Evolutionary conservation across 2,329 filamentous ascomycete genomes (phyloP).

Genomic region (Fusarium poae): DNA sequence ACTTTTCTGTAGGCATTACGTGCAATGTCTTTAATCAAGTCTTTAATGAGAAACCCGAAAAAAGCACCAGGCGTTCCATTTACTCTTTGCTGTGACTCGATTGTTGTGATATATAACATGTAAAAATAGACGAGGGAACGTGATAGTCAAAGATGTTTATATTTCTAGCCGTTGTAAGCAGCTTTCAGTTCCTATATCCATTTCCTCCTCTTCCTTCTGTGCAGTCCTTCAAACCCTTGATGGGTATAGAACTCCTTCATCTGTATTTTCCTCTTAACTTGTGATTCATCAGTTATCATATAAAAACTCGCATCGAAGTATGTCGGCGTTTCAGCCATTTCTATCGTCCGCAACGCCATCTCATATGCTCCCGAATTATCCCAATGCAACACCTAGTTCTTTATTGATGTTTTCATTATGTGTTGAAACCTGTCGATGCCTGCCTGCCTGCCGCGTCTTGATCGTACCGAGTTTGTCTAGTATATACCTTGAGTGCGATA

Average conservation of each 20-base stretch:
- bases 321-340: slow-evolving; percentile 36
- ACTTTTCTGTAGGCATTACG: slow-evolving; percentile 5
- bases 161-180: not conserved
- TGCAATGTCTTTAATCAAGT: not conserved
- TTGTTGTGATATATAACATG: not conserved
- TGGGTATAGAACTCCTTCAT: not conserved
- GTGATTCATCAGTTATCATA: slow-evolving; percentile 34
- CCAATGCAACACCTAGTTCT: slow-evolving; percentile 32
- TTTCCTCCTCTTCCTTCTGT: slow-evolving; percentile 10
- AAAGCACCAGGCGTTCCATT: not conserved
- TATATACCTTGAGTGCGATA: slow-evolving; percentile 91
- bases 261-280: slow-evolving; percentile 5
- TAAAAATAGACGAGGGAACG: not conserved
- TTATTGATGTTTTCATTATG: slow-evolving; percentile 7
- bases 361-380: slow-evolving; percentile 43
- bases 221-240: slow-evolving; percentile 5
- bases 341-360: slow-evolving; percentile 50
- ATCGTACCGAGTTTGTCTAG: slow-evolving; percentile 56
- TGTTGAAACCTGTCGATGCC: slow-evolving; percentile 28
- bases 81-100: not conserved
- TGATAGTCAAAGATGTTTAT: not conserved
- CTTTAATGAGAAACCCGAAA: not conserved
- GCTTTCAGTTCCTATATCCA: not conserved
- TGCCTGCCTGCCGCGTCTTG: slow-evolving; percentile 18
- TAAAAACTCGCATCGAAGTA: slow-evolving; percentile 30